phyloP scores from a whole-genome alignment of 768 basidiomycete genomes.

The Boletus tomentosulus region DNA sequence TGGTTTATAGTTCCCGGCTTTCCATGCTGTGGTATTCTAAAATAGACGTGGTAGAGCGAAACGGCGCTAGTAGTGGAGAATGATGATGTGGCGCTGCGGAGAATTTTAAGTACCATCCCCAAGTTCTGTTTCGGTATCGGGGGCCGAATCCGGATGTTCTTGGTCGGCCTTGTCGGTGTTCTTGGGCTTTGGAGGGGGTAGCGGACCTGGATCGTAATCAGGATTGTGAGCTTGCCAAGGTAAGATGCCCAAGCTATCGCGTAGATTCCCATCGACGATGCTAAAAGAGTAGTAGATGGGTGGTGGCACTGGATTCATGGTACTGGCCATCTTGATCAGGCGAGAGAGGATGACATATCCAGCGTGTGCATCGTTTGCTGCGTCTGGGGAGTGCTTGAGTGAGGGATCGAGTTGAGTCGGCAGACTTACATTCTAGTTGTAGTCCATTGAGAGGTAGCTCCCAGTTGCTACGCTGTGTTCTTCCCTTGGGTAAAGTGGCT shows the following conservation, averaged over 20 bases:
- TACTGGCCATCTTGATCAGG: slow-evolving; percentile 41
- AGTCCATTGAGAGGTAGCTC: slow-evolving; percentile 40
- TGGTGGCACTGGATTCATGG: slow-evolving; percentile 31
- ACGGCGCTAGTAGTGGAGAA: background rate
- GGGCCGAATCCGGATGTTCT: background rate
- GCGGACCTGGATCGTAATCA: slow-evolving; percentile 68
- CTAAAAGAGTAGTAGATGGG: slow-evolving; percentile 56
- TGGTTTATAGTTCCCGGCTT: background rate
- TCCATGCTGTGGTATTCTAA: background rate
- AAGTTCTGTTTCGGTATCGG: background rate
- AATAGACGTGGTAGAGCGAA: background rate
- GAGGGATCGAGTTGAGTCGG: background rate
- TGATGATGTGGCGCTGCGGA: background rate
- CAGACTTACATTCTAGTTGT: slow-evolving; percentile 59
- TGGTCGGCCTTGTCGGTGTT: slow-evolving; percentile 7
- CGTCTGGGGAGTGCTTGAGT: slow-evolving; percentile 43
- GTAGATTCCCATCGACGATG: slow-evolving; percentile 42
- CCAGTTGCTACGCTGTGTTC: slow-evolving; percentile 67
- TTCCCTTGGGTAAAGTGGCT: slow-evolving; percentile 53
- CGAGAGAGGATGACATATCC: slow-evolving; percentile 50
- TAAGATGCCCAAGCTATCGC: slow-evolving; percentile 32
- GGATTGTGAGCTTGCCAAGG: slow-evolving; percentile 61
- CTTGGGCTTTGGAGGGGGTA: slow-evolving; percentile 45
- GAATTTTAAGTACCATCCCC: background rate
- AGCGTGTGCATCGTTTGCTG: slow-evolving; percentile 67